Evolutionary conservation across 306 rosid species (phyloP), one percentile per base, ranked within the genome.

Genomic region (Prunus campanulata): DNA sequence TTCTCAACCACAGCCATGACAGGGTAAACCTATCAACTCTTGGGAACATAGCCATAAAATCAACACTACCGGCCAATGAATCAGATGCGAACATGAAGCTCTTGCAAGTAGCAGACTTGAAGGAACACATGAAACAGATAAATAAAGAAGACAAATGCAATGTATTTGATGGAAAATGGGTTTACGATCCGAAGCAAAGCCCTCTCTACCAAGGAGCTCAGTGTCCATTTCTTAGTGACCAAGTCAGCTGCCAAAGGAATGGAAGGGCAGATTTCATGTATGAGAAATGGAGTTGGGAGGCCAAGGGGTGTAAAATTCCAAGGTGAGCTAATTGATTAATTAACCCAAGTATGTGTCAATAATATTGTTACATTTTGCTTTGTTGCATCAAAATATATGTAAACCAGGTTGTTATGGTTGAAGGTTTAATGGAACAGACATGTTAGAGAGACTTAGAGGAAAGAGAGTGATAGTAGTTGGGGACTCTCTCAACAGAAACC

Each of bases 401-500:
- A 12, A 50, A 63, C 72, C 50, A 50, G 49, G 50, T 19, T 50
- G 6, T 11, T 57, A 18, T 78, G 60, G 35, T 65, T 54, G 19
- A 75, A 85, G 86, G 85, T 78, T 77, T 20, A 71, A 77, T 52
- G 77, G 87, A 11, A 83, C 69, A 75, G 75, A 77, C 16, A 75
- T 83, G 79, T 77, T 83, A 66, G 87, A 86, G 83, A 80, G 74
- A 50, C 87, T 83, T 2, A 83, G 79, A 81, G 87, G 83, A 25
- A 86, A 83, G 79, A 80, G 89, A 49, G 52, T 74, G 60, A 66
- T 83, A 62, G 68, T 86, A 46, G 85, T 83, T 74, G 89, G 89
- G 13, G 89, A 86, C 66, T 86, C 89, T 5, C 83, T 86, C 15
- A 86, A 86, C 77, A 83, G 85, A 86, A 83, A 86, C 68, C 85